A percentile compares a stretch with the other conserved stretches of the same genome.
phyloP scores from a whole-genome alignment of 495 filamentous ascomycete genomes.

The Symbiotaphrina buchneri region DNA sequence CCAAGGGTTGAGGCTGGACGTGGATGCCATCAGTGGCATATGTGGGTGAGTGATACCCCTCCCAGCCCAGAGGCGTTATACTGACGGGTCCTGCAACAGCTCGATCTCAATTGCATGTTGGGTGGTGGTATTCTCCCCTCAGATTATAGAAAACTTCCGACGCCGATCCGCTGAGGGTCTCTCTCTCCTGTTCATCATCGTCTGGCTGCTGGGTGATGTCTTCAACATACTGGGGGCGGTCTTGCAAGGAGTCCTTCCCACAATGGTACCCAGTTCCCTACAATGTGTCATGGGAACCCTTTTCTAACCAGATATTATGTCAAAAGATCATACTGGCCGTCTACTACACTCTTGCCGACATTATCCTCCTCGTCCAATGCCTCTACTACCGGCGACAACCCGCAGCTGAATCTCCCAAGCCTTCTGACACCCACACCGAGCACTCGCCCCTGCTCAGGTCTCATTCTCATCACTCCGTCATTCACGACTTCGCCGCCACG shows the following conservation, averaged over 20 bases:
- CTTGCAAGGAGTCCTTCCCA: slow-evolving; percentile 82
- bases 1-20: slow-evolving; percentile 41
- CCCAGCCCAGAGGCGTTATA: slow-evolving; percentile 4
- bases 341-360: slow-evolving; percentile 87
- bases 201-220: slow-evolving; percentile 85
- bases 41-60: slow-evolving; percentile 34
- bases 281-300: background rate
- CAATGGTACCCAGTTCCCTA: slow-evolving; percentile 35
- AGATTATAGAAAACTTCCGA: slow-evolving; percentile 89
- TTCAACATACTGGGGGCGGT: slow-evolving; percentile 91
- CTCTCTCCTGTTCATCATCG: slow-evolving; percentile 68
- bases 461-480: background rate
- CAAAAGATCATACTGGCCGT: slow-evolving; percentile 58
- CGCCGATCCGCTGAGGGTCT: slow-evolving; percentile 73
- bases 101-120: slow-evolving; percentile 94
- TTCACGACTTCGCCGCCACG: slow-evolving; percentile 8
- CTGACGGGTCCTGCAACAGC: slow-evolving; percentile 16
- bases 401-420: background rate
- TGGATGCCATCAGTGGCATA: slow-evolving; percentile 76
- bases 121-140: slow-evolving; percentile 93
- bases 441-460: background rate
- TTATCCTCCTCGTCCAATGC: slow-evolving; percentile 69
- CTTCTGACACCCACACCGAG: background rate
- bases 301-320: background rate
- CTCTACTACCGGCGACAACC: slow-evolving; percentile 53